Evolutionary conservation across 768 basidiomycete genomes (phyloP).

Genomic region (Tulasnella sp.): DNA sequence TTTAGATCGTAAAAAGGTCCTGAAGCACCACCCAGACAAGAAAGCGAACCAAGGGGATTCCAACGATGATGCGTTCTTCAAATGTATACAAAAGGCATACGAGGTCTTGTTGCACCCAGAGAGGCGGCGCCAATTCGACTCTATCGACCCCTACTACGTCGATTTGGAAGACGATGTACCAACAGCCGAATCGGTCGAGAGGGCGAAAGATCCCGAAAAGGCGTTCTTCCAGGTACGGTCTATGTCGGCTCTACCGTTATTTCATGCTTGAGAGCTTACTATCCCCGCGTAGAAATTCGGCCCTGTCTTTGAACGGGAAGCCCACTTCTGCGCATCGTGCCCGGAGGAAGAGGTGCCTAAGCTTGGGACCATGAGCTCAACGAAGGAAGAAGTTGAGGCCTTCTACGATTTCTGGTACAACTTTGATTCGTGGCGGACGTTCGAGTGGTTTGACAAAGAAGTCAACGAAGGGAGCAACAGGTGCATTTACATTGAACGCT

Average conservation of each 20-base stretch:
- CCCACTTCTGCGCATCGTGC: constrained; percentile 76
- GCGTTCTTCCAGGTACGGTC: constrained; percentile 58
- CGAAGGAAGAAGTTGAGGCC: constrained; percentile 78
- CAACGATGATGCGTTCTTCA: constrained; percentile 99
- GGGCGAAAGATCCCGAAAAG: constrained; percentile 44
- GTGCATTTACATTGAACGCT: constrained; percentile 47
- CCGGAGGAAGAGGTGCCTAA: constrained; percentile 67
- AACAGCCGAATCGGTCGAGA: constrained; percentile 56
- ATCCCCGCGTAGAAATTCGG: constrained; percentile 42
- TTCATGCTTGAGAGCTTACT: not conserved
- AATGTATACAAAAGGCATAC: constrained; percentile 98
- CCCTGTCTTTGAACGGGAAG: constrained; percentile 85
- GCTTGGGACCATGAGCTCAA: constrained; percentile 64
- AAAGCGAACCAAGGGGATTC: constrained; percentile 79
- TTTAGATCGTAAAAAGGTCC: constrained; percentile 95
- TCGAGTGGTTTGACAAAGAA: constrained; percentile 98
- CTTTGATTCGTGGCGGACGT: constrained; percentile 97
- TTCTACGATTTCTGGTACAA: constrained; percentile 99
- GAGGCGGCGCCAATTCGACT: constrained; percentile 91
- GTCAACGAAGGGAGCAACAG: constrained; percentile 95
- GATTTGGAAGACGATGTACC: constrained; percentile 77
- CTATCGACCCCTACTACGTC: constrained; percentile 77
- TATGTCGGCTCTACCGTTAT: not conserved
- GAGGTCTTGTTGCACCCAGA: constrained; percentile 86
- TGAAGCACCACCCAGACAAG: constrained; percentile 98